phyloP scores from a whole-genome alignment of 306 rosid species.

The Pterocarpus macrocarpus region DNA sequence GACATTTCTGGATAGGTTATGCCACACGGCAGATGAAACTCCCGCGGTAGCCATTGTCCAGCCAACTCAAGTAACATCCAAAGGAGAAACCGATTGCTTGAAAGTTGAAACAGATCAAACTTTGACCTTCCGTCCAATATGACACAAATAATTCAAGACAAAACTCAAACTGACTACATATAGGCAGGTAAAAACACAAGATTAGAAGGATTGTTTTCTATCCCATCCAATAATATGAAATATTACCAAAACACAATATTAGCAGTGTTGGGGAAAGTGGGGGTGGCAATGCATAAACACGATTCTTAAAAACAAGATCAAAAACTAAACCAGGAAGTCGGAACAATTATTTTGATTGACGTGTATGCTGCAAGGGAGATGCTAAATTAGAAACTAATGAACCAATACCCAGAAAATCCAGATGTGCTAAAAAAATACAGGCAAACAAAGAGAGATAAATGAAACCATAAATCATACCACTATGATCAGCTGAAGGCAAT shows the following conservation, averaged over 20 bases:
- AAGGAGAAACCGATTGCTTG: constrained; percentile 43
- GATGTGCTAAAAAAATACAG: constrained; percentile 3
- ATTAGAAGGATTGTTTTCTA: constrained; percentile 35
- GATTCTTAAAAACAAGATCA: constrained; percentile 42
- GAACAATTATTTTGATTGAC: constrained; percentile 10
- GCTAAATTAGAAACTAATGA: constrained; percentile 36
- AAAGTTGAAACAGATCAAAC: constrained; percentile 45
- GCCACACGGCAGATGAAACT: constrained; percentile 53
- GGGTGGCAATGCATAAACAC: not conserved
- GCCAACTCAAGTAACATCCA: constrained; percentile 42
- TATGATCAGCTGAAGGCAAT: constrained; percentile 7
- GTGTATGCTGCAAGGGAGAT: not conserved
- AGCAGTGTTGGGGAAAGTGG: not conserved
- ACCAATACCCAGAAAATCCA: not conserved
- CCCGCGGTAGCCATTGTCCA: constrained; percentile 54
- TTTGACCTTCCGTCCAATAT: constrained; percentile 48
- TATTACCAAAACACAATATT: not conserved
- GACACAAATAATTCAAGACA: constrained; percentile 50
- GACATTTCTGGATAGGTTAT: constrained; percentile 37
- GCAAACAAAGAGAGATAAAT: constrained; percentile 19
- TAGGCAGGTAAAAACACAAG: constrained; percentile 9
- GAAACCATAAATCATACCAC: constrained; percentile 35
- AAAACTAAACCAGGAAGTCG: constrained; percentile 7
- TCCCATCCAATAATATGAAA: constrained; percentile 36
- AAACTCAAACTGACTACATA: constrained; percentile 50